These are phyloP conservation scores for Debaryomyces fabryi DNA, from an alignment of 1,139 yeast species.

Conservation along the genomic window DNA sequence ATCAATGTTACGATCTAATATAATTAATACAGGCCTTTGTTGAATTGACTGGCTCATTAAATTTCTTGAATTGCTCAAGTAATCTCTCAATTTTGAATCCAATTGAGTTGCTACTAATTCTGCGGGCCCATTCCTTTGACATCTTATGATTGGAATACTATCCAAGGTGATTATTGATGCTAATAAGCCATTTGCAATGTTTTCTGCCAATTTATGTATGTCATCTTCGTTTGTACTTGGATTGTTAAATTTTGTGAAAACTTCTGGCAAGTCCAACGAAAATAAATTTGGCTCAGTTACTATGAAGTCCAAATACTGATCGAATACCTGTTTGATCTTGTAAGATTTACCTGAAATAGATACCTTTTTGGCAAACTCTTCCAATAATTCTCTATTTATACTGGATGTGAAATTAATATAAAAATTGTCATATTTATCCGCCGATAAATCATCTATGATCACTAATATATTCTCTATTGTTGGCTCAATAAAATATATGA, in stretches of 20 bases:
- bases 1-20: slow-evolving; percentile 88
- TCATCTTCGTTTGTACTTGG: slow-evolving; percentile 74
- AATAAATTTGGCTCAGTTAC: slow-evolving; percentile 93
- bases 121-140: slow-evolving; percentile 93
- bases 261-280: slow-evolving; percentile 67
- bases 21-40: slow-evolving; percentile 74
- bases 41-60: slow-evolving; percentile 30
- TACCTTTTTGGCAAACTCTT: slow-evolving; percentile 85
- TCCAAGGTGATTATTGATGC: slow-evolving; percentile 79
- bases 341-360: slow-evolving; percentile 68
- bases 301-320: slow-evolving; percentile 87
- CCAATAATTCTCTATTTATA: slow-evolving; percentile 75
- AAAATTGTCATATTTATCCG: slow-evolving; percentile 74
- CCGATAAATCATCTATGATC: slow-evolving; percentile 71
- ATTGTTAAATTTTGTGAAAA: slow-evolving; percentile 69
- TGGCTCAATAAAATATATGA: slow-evolving; percentile 87
- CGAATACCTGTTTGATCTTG: slow-evolving; percentile 83
- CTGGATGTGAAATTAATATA: slow-evolving; percentile 87
- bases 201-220: slow-evolving; percentile 68
- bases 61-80: slow-evolving; percentile 67
- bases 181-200: slow-evolving; percentile 77
- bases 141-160: slow-evolving; percentile 83
- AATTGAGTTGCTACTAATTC: slow-evolving; percentile 88
- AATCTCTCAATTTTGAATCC: slow-evolving; percentile 81
- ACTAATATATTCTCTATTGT: slow-evolving; percentile 69